Evolutionary conservation across 352 stramenopile genomes (phyloP).

Genomic region (Thraustochytrium aureum): DNA sequence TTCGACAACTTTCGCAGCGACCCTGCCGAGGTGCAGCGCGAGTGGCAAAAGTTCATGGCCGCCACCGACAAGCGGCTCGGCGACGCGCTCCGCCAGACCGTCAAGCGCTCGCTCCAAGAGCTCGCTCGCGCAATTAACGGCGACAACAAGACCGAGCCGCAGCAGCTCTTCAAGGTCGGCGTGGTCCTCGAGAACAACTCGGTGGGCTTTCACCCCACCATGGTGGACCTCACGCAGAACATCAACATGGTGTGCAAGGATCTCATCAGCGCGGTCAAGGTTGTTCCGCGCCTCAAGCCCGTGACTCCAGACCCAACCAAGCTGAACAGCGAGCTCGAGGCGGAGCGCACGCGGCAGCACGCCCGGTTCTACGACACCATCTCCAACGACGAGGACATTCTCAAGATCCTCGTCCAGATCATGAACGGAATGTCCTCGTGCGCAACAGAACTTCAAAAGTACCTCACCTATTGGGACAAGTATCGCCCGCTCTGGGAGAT

Average conservation of each 20-base stretch:
- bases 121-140: conserved; percentile 89
- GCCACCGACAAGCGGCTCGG: conserved; percentile 84
- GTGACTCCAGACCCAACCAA: conserved; percentile 38
- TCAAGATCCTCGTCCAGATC: conserved; percentile 91
- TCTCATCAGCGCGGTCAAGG: conserved; percentile 88
- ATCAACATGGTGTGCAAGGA: conserved; percentile 93
- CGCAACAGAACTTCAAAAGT: conserved; percentile 88
- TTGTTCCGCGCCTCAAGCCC: conserved; percentile 74
- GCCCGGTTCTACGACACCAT: conserved; percentile 83
- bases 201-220: conserved; percentile 89
- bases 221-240: conserved; percentile 89
- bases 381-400: conserved; percentile 92
- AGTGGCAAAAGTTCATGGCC: conserved; percentile 86
- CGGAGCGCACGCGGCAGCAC: conserved; percentile 57
- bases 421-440: conserved; percentile 95
- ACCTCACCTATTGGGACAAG: conserved; percentile 87
- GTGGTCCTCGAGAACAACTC: conserved; percentile 87
- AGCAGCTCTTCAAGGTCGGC: conserved; percentile 86
- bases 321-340: conserved; percentile 30
- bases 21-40: conserved; percentile 80
- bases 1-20: conserved; percentile 84
- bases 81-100: conserved; percentile 78
- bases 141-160: conserved; percentile 65
- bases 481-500: conserved; percentile 81
- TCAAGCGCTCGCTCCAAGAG: conserved; percentile 92